Evolutionary conservation across 139 green algal species (phyloP).

Genomic region (Bryopsis sp.): DNA sequence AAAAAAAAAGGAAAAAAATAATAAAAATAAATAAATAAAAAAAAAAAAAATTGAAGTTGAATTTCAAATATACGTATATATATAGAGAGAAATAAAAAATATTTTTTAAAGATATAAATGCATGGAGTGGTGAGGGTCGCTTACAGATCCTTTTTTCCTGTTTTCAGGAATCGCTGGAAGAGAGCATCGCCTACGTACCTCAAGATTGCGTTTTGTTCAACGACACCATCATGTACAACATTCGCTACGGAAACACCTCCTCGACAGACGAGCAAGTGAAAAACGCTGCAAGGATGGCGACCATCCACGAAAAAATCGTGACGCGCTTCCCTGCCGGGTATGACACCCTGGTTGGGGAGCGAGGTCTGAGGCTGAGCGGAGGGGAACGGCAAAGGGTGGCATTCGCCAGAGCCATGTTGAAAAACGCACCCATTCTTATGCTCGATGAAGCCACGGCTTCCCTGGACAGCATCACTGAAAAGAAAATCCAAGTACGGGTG

Average conservation of each 20-base stretch:
- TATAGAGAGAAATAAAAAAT: too few species aligned
- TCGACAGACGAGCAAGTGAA: conserved; percentile 53
- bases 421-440: conserved; percentile 47
- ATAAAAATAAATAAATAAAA: too few species aligned
- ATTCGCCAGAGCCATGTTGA: conserved; percentile 48
- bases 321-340: conserved; percentile 52
- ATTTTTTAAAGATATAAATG: too few species aligned
- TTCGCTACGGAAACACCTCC: conserved; percentile 27
- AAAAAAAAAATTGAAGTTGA: too few species aligned
- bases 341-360: conserved; percentile 74
- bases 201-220: conserved; percentile 71
- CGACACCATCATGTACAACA: conserved; percentile 62
- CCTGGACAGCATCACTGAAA: conserved; percentile 23
- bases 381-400: conserved; percentile 92
- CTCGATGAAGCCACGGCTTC: conserved; percentile 63
- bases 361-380: conserved; percentile 85
- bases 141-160: too few species aligned
- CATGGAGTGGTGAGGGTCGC: too few species aligned
- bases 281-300: conserved; percentile 37
- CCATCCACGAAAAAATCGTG: conserved; percentile 50
- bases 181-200: conserved; percentile 78
- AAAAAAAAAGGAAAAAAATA: too few species aligned
- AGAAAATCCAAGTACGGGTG: conserved; percentile 36
- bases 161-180: conserved; percentile 36
- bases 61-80: too few species aligned